phyloP scores from a whole-genome alignment of 345 rosid genomes.

The Geranium brycei region DNA sequence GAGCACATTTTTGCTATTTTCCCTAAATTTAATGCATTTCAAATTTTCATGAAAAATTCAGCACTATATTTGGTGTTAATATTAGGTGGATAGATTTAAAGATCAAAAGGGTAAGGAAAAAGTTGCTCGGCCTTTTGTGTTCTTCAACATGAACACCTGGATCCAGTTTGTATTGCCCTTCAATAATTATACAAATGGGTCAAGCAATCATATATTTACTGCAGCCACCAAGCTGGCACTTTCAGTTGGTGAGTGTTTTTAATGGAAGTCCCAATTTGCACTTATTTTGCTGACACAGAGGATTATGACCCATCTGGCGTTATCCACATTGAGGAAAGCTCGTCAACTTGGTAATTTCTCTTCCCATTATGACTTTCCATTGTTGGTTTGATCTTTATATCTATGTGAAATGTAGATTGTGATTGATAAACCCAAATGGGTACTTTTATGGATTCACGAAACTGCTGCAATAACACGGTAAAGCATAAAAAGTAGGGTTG shows the following conservation, averaged over 20 bases:
- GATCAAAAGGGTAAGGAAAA: too few species aligned
- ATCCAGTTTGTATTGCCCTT: conserved; percentile 6
- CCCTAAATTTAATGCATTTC: too few species aligned
- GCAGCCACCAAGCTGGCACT: conserved; percentile 3
- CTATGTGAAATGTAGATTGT: background rate
- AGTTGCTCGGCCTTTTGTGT: conserved; percentile 1
- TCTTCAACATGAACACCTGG: conserved; percentile 13
- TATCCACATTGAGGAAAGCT: background rate
- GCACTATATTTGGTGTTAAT: too few species aligned
- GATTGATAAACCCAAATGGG: too few species aligned
- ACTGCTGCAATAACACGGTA: too few species aligned
- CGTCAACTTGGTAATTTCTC: conserved; percentile 9
- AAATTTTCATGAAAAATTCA: too few species aligned
- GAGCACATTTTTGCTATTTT: too few species aligned
- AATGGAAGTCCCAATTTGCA: background rate
- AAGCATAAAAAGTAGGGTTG: too few species aligned
- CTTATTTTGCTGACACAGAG: conserved; percentile 4
- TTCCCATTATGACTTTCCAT: conserved; percentile 8
- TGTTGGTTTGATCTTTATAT: background rate
- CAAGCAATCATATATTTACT: background rate
- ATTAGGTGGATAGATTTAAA: too few species aligned
- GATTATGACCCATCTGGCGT: conserved; percentile 9
- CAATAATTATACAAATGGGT: background rate
- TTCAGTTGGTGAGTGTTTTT: conserved; percentile 7
- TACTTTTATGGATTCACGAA: too few species aligned